Base-by-base conservation (phyloP, 2,329 filamentous ascomycete genomes). In the Dichotomopilus funicola region DNA sequence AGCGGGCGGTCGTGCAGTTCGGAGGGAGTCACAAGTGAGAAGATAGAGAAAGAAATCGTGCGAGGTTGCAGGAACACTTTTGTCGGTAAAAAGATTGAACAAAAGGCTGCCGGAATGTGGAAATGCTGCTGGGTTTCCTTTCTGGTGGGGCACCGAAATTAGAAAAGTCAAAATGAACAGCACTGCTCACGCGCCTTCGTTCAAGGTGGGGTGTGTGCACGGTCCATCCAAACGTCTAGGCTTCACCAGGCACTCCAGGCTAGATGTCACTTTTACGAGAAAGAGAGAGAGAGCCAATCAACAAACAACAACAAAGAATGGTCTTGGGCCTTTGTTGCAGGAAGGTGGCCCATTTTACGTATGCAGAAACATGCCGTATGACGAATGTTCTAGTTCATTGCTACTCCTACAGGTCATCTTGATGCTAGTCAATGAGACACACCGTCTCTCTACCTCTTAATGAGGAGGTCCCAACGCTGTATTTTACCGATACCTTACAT, bases 111-210 rank as follows among this genome's bases (percentile, higher is more conserved):
- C 54, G 51, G 56, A 51, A 59, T 60, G 58, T 53, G 13, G 13
- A 38, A 45, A 19, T 33, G 48, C 34, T 36, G 12, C 35, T 27
- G n/a, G n/a, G n/a, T 50, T 27, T 27, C 37, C 33, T 10, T 41
- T 41, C 45, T 50, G 56, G 59, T 59, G 59, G 59, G 59, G 59
- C 56, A 59, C n/a, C 10, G 50, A 55, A 49, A 51, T 54, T 51
- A 46, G 45, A 56, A 54, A 57, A 58, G 52, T 46, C 8, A 56
- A 58, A 53, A 52, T 56, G 40, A 48, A 56, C 51, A 52, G 38
- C 54, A 36, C 19, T 27, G 40, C 44, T 47, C 53, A 47, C 50
- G 43, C 51, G 43, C 47, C n/a, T 37, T 45, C 57, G 43, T 54
- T 59, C 54, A 55, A 52, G 57, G 43, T 12, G 10, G 35, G 27